Base-by-base conservation (phyloP, 345 rosid genomes). In the Geranium rotundifolium region DNA sequence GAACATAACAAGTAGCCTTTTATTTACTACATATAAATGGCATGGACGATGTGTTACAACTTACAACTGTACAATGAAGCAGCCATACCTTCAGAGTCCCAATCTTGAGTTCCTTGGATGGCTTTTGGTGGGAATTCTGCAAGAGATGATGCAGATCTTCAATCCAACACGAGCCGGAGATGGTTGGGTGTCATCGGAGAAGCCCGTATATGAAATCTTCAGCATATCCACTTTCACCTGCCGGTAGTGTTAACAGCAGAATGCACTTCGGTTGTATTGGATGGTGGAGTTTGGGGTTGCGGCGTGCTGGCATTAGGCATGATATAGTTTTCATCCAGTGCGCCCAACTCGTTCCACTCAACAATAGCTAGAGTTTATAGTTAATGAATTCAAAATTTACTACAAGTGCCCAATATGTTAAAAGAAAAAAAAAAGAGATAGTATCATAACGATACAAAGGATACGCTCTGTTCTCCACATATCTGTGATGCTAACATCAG, bases 391-490 rank as follows among this genome's bases (percentile, higher is more conserved):
- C 63, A 58, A 19, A 12, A 30, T 27, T 66, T 46, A 46, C 52
- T 14, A 46, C 6, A 46, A 46, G 15, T 46, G 14, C 8, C 16
- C 52, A 46, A 46, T 46, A 60, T 60, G 39, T 60, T 69, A 63
- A 65, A 63, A 39, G 60, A 30, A 17, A 1, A 54, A 52, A 61
- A 50, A 15, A 59, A 46, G 13, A 41, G 12, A 46, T 46, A 10
- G 52, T 10, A 14, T 2, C 52, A 3, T 7, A 46, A 46, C 10
- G 52, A 3, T 46, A 46, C 14, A 29, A 67, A 87, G 91, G 89
- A 90, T 93, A 90, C 99, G 59, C 69, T 88, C 97, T 58, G 81
- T 70, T 41, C 68, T 79, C 97, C 99, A 93, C 71, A 86, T 77
- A 79, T 90, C 92, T 18, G 96, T 90, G 66, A 88, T 82, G 84